Base-by-base conservation (phyloP, 1,139 yeast genomes). In the Yarrowia galli region DNA sequence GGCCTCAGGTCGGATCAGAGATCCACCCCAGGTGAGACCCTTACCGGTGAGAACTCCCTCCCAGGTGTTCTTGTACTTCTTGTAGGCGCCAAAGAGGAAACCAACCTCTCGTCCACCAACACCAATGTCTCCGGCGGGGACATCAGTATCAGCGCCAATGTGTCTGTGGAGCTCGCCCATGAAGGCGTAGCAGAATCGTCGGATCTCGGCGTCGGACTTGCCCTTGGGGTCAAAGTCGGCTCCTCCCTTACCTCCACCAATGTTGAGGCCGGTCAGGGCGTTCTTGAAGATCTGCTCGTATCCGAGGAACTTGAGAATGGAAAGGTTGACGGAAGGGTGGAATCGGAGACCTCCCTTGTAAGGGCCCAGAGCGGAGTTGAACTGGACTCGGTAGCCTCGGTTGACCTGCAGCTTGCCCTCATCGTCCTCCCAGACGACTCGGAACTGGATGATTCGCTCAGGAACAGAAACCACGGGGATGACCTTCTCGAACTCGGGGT, bases 211-310 rank as follows among this genome's bases (percentile, higher is more conserved):
- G 81, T 93, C 96, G 69, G 97, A 85, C 82, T 89, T 89, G 77
- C 95, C 97, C 87, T 93, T 93, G 76, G 98, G 97, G 83, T 93
- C 92, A 82, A 95, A 95, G 83, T 95, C 98, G 72, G 97, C 85
- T 81, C 99, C 99, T 87, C 99, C 99, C 82, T 95, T 95, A 83
- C 97, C 99, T 85, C 99, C 99, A 80, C 99, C 99, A 91, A 95
- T 92, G 86, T 89, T 87, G 76, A 93, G 86, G 76, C 98, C 98
- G 75, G 99, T 95, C 77, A 95, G 85, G 68, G 99, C 98, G 79
- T 95, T 95, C 87, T 95, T 95, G 87, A 95, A 95, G 81, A 92
- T 92, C 84, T 95, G 99, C 85, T 95, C 99, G 80, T 91, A 95
- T 78, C 98, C 99, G 78, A 95, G 86, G 82, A 95, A 95, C 84